phyloP scores from a whole-genome alignment of 2,329 filamentous ascomycete genomes.

The Stagonosporopsis rhizophila region DNA sequence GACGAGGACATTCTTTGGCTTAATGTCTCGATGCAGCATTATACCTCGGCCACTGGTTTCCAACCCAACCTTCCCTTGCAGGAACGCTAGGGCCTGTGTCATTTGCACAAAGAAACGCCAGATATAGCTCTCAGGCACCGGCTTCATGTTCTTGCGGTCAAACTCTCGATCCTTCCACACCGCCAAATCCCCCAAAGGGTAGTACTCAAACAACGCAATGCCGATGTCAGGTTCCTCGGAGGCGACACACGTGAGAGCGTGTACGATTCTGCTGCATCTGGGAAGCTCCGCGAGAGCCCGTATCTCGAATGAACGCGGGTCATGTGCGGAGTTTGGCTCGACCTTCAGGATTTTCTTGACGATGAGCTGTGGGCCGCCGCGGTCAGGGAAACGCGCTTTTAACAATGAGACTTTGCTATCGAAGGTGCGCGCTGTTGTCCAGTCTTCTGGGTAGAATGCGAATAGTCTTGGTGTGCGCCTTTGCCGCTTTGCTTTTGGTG shows the following conservation, averaged over 20 bases:
- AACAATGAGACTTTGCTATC: not conserved
- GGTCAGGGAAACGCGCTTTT: not conserved
- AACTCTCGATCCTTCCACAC: constrained; percentile 28
- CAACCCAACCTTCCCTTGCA: constrained; percentile 30
- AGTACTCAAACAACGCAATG: constrained; percentile 31
- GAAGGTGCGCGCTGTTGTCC: not conserved
- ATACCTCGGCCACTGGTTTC: not conserved
- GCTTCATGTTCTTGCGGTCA: constrained; percentile 21
- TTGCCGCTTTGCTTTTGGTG: not conserved
- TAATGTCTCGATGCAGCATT: constrained; percentile 37
- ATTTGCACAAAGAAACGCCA: constrained; percentile 42
- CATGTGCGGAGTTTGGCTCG: not conserved
- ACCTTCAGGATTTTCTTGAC: constrained; percentile 31
- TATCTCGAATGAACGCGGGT: constrained; percentile 23
- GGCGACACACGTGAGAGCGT: constrained; percentile 15
- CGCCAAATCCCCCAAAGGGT: constrained; percentile 31
- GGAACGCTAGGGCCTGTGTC: constrained; percentile 35
- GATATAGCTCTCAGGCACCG: constrained; percentile 36
- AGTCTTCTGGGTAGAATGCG: constrained; percentile 1
- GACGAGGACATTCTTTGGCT: constrained; percentile 40
- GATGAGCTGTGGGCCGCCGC: constrained; percentile 10
- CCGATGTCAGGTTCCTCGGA: constrained; percentile 16
- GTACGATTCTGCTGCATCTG: constrained; percentile 30
- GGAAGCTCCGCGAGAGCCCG: constrained; percentile 22
- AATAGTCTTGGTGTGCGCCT: not conserved